Base-by-base conservation (phyloP, 495 filamentous ascomycete species). In the Lentithecium fluviatile region DNA sequence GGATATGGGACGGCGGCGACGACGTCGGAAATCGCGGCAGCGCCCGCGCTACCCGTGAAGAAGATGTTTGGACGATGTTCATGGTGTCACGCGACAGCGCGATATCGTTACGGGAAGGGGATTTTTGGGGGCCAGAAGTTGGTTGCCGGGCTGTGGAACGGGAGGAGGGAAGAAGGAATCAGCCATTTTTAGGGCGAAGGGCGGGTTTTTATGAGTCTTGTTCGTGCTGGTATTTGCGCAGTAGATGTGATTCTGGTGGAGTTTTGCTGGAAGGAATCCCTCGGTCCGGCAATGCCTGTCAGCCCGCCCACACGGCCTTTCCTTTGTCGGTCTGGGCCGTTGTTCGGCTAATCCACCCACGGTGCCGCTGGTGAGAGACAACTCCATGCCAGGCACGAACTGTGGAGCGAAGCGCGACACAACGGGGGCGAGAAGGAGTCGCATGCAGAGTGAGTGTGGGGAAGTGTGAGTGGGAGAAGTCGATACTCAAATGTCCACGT, bases 61-160 rank as follows among this genome's bases (percentile, higher is more conserved):
- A 42, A 19, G 56, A 50, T 24, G 55, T 60, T 58, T 52, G 58
- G 56, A 67, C 19, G 3, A 37, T 51, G 37, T 57, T 55, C 29
- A 48, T 45, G 6, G 60, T 45, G 67, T 65, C 64, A 65, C 69
- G 69, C 64, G 69, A 73, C 69, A 71, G 71, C 46, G 45, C 42
- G 57, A 42, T 23, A 56, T 13, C 36, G 49, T n/a, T 48, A 32
- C n/a, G 20, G 8, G n/a, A 29, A 7, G 25, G 58, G 46, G 8
- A 19, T 29, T 51, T 48, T 49, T 54, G 49, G 13, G 50, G 15
- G 25, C 24, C 20, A 49, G 6, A 11, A 37, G 24, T 51, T 62
- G 37, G 43, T 21, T 17, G 19, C 13, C 13, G 2, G 47, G 21
- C 42, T 23, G 10, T 11, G 60, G 59, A 45, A 52, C 42, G 15